Evolutionary conservation across 2,329 filamentous ascomycete species (phyloP), one percentile per base, ranked within the genome.

Genomic region (Clonostachys rhizophaga): DNA sequence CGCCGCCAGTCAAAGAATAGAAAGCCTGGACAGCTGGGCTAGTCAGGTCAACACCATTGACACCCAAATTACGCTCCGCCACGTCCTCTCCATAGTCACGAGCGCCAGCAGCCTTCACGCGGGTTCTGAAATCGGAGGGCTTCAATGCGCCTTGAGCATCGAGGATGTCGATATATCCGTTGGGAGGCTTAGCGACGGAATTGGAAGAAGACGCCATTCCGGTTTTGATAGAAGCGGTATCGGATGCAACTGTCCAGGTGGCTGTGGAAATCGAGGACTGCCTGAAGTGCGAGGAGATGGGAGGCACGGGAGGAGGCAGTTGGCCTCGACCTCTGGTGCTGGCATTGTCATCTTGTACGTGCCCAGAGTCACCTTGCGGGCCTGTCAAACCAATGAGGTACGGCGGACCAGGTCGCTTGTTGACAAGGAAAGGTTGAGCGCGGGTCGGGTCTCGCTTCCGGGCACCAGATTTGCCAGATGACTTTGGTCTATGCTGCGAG

Each of bases 31-130:
- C 63, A 11, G 61, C 63, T 11, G 57, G 47, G 3, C 65, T 67
- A 8, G 60, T 54, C 6, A 69, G 50, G 45, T 67, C 54, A 35
- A 60, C 34, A 3, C 57, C 55, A 18, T 68, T 74, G 20, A 66
- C 58, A 5, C 59, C 62, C 42, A 81, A 66, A 50, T 86, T 86
- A 34, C 83, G 70, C 52, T 84, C 79, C 2, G 80, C 81, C 2
- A 85, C 79, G 56, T 84, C 81, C 57, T 86, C 83, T n/a, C 76
- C 81, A 53, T 81, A 84, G 44, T 78, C 73, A 40, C 71, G 69
- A 0, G 67, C 65, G 2, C 79, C 79, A 1, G 75, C 58, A 1
- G 79, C 78, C 47, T 71, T 60, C 4, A 81, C 54, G 14, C 78
- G 68, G 10, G 66, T 64, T 43, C 65, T 63, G 52, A 81, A 81